Conservation (phyloP, 768 basidiomycete genomes). For the Auricularia sp. region DNA sequence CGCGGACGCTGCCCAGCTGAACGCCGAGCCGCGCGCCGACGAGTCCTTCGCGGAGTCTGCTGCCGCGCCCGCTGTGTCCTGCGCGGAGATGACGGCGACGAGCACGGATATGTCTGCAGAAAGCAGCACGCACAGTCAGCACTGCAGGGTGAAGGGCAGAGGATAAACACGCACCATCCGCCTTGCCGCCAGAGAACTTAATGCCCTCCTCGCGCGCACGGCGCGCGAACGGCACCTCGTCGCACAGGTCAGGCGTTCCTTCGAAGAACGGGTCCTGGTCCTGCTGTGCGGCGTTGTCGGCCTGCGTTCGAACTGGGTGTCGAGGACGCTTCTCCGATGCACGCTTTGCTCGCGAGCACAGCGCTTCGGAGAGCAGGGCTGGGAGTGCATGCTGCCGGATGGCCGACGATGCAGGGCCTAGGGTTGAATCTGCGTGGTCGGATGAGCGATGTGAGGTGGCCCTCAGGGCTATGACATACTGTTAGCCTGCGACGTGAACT, state of each 20-base stretch:
- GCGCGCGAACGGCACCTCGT: conserved; percentile 76
- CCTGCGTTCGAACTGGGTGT: neutral
- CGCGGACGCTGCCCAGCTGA: neutral
- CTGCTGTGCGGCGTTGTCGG: neutral
- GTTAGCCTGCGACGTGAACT: conserved; percentile 37
- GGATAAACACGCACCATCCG: conserved; percentile 55
- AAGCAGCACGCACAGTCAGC: neutral
- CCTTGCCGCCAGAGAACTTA: conserved; percentile 70
- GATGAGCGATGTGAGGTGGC: neutral
- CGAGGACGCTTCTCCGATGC: conserved; percentile 13
- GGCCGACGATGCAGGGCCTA: neutral
- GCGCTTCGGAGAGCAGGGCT: conserved; percentile 49
- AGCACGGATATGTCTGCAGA: conserved; percentile 52
- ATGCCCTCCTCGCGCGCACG: conserved; percentile 66
- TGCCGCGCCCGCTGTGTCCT: neutral
- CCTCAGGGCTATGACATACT: conserved; percentile 10
- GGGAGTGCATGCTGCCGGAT: neutral
- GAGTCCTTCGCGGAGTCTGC: neutral
- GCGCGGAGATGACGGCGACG: conserved; percentile 41
- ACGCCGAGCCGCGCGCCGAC: neutral
- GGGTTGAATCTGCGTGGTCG: conserved; percentile 1
- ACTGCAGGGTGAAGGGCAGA: conserved; percentile 9
- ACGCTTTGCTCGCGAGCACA: conserved; percentile 66
- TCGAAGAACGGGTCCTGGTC: neutral
- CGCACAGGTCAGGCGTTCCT: conserved; percentile 11